Base-by-base conservation (phyloP, 495 filamentous ascomycete genomes). In the Penicillium waksmanii region DNA sequence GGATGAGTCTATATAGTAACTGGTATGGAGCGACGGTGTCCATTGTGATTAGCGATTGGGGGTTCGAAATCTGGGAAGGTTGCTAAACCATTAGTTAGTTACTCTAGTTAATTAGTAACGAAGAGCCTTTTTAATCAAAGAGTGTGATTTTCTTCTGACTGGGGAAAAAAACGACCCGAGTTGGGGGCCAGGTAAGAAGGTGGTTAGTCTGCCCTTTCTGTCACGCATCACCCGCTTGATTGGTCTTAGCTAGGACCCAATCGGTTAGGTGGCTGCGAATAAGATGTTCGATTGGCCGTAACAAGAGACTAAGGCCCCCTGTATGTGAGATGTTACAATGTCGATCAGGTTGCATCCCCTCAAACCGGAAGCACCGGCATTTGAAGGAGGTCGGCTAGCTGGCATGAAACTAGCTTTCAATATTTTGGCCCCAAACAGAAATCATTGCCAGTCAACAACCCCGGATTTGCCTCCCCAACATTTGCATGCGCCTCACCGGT, bases 381-480 rank as follows among this genome's bases (percentile, higher is more conserved):
- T 15, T 51, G n/a, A 42, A 42, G 40, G 31, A 13, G 35, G 23
- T 61, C 38, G 53, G 53, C 53, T 56, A 44, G 25, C 49, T 47
- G 40, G 54, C 19, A 40, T 23, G 38, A 36, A 56, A 38, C 8
- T 17, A 44, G 8, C 8, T 31, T 31, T 31, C 27, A 3, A 9
- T 31, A 3, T 31, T 31, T 31, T 31, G 27, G 8, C 42, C 42
- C 42, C 15, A n/a, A 18, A 36, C 33, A 13, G 18, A 23, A 42
- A 46, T 56, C 62, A 9, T 18, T 17, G 8, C 17, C 42, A 19
- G 17, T 44, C 17, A 17, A 9, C 17, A 44, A 17, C 42, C 42
- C 65, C 65, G 56, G 58, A 57, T 62, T 64, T 62, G 15, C 49
- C 18, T 61, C 55, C 57, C 61, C 58, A 17, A 34, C 38, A 40